A percentile compares a stretch with the other conserved stretches of the same genome.
Evolutionary conservation across 2,329 filamentous ascomycete species (phyloP).

Genomic region (Sporothrix pallida): DNA sequence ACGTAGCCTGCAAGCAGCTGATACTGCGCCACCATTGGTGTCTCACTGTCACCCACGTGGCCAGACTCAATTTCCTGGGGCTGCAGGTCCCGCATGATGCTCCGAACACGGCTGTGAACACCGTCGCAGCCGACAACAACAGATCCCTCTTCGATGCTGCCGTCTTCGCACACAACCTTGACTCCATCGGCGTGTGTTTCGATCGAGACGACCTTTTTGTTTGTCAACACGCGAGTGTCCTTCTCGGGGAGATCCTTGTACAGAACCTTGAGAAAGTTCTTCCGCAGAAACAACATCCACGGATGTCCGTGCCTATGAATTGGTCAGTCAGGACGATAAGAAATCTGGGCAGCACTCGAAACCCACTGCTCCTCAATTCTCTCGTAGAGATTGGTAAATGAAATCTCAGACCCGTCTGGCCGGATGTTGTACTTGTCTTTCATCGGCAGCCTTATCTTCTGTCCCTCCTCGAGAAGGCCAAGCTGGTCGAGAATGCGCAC

Average conservation of each 20-base stretch:
- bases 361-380: conserved; percentile 32
- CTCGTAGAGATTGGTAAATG: conserved; percentile 37
- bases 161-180: conserved; percentile 38
- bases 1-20: conserved; percentile 35
- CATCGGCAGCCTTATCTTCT: conserved; percentile 34
- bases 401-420: conserved; percentile 37
- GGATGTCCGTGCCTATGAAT: conserved; percentile 39
- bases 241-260: conserved; percentile 37
- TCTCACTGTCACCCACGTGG: conserved; percentile 30
- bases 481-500: conserved; percentile 43
- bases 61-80: background rate
- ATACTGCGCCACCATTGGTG: conserved; percentile 36
- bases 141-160: conserved; percentile 39
- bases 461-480: conserved; percentile 39
- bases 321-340: background rate
- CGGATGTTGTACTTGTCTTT: conserved; percentile 37
- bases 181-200: conserved; percentile 37
- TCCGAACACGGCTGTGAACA: conserved; percentile 40
- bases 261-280: conserved; percentile 37
- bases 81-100: conserved; percentile 35
- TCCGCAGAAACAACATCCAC: conserved; percentile 40
- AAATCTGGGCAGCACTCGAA: background rate
- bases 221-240: conserved; percentile 35
- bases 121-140: conserved; percentile 41
- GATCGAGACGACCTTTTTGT: conserved; percentile 37